These are phyloP conservation scores for Trichoderma breve DNA, from an alignment of 2,329 filamentous ascomycete genomes.

Conservation along the genomic window DNA sequence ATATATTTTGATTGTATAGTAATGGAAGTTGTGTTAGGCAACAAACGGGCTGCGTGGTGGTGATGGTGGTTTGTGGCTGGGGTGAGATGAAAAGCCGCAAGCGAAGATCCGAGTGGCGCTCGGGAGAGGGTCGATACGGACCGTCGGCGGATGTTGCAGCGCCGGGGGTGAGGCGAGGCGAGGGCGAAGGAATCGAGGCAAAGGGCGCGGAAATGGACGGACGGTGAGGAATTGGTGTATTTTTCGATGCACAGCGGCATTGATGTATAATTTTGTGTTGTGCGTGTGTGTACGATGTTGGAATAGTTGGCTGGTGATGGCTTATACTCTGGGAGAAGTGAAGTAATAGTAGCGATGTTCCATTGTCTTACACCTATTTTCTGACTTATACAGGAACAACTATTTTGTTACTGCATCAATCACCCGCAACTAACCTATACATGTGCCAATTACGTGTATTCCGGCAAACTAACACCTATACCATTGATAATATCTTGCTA, in stretches of 20 bases:
- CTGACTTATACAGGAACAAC: background rate
- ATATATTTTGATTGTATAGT: background rate
- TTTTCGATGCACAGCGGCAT: background rate
- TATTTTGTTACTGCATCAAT: background rate
- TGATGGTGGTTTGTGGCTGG: background rate
- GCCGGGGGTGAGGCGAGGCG: background rate
- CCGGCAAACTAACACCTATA: no score
- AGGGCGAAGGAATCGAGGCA: background rate
- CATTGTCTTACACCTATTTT: background rate
- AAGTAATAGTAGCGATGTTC: no score
- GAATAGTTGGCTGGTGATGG: background rate
- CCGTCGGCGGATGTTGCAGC: conserved; percentile 9
- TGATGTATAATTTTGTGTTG: background rate
- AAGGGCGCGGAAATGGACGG: background rate
- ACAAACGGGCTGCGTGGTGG: background rate
- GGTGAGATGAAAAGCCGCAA: background rate
- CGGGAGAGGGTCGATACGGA: background rate
- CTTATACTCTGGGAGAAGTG: background rate
- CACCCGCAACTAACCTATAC: background rate
- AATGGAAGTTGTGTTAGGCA: background rate
- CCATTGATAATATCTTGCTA: no score
- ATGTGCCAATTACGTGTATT: background rate
- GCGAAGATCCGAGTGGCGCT: conserved; percentile 3
- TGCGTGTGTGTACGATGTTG: background rate
- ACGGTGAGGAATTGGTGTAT: background rate